Conservation (phyloP, 176 grass and related monocot genomes). For the Miscanthus lutarioriparius region DNA sequence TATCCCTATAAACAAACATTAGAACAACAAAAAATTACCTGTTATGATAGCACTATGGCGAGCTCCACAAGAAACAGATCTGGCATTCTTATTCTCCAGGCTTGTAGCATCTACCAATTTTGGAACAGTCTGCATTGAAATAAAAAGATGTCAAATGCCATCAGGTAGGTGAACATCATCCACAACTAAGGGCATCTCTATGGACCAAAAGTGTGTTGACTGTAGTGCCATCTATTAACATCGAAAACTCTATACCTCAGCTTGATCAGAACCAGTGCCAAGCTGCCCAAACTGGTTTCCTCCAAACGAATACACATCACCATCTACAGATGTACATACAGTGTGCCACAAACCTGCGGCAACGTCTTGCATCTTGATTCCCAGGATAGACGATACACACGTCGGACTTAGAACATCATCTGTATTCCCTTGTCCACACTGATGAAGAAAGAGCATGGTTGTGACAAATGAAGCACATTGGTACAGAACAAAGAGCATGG, state of each 20-base stretch:
- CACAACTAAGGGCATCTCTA: background rate
- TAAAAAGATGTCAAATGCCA: background rate
- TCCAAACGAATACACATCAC: conserved; percentile 92
- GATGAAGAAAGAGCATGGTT: conserved; percentile 36
- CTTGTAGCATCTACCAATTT: conserved; percentile 81
- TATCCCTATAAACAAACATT: too few relatives aligned
- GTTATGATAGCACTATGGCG: conserved; percentile 95
- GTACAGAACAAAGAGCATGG: conserved; percentile 29
- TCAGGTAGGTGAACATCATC: background rate
- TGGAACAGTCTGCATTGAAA: conserved; percentile 77
- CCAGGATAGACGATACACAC: conserved; percentile 91
- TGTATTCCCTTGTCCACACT: conserved; percentile 95
- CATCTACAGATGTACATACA: conserved; percentile 86
- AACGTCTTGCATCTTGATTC: conserved; percentile 78
- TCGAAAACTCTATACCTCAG: conserved; percentile 54
- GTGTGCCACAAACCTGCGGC: conserved; percentile 95
- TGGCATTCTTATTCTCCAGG: conserved; percentile 89
- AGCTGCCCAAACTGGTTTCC: conserved; percentile 99
- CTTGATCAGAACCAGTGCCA: conserved; percentile 94
- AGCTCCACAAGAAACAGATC: conserved; percentile 87
- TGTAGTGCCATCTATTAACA: conserved; percentile 6
- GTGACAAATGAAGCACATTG: conserved; percentile 21
- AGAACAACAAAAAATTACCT: conserved; percentile 41
- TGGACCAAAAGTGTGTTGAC: background rate
- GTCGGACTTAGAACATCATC: conserved; percentile 89